phyloP scores from a whole-genome alignment of 228 moss, liverwort and hornwort species.

The Sphagnum magellanicum region DNA sequence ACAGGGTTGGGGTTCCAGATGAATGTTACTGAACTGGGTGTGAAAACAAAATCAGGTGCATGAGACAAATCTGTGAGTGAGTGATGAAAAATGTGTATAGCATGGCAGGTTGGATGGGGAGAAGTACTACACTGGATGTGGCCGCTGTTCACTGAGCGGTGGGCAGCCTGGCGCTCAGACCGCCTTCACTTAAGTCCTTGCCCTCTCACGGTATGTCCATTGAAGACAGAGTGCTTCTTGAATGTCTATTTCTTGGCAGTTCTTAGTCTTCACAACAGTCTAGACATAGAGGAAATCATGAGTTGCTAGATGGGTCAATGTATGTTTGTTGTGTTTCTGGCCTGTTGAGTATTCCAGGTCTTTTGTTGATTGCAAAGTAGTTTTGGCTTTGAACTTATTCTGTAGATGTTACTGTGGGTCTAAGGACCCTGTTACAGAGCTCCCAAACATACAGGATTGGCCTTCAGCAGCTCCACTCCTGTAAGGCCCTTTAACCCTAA shows the following conservation, averaged over 20 bases:
- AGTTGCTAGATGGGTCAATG: too few relatives aligned
- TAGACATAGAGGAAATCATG: too few relatives aligned
- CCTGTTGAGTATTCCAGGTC: too few relatives aligned
- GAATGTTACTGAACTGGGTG: not conserved
- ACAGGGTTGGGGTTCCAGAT: too few relatives aligned
- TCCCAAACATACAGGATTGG: slow-evolving; percentile 69
- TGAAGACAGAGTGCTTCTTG: not conserved
- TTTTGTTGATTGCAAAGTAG: not conserved
- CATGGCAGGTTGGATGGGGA: slow-evolving; percentile 62
- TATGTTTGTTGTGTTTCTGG: too few relatives aligned
- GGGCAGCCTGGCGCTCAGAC: slow-evolving; percentile 69
- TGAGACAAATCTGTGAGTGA: not conserved
- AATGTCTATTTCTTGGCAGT: too few relatives aligned
- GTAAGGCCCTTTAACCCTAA: slow-evolving; percentile 24
- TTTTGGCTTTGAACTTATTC: not conserved
- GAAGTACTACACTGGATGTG: slow-evolving; percentile 99
- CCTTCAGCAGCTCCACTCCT: slow-evolving; percentile 73
- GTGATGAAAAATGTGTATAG: not conserved
- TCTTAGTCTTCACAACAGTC: too few relatives aligned
- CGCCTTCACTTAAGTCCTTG: slow-evolving; percentile 71
- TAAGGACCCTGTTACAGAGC: slow-evolving; percentile 84
- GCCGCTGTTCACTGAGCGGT: slow-evolving; percentile 89
- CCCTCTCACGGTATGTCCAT: slow-evolving; percentile 49
- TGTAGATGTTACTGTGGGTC: not conserved
- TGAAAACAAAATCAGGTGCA: not conserved